phyloP scores from a whole-genome alignment of 495 filamentous ascomycete genomes.

The Friedmanniomyces simplex region DNA sequence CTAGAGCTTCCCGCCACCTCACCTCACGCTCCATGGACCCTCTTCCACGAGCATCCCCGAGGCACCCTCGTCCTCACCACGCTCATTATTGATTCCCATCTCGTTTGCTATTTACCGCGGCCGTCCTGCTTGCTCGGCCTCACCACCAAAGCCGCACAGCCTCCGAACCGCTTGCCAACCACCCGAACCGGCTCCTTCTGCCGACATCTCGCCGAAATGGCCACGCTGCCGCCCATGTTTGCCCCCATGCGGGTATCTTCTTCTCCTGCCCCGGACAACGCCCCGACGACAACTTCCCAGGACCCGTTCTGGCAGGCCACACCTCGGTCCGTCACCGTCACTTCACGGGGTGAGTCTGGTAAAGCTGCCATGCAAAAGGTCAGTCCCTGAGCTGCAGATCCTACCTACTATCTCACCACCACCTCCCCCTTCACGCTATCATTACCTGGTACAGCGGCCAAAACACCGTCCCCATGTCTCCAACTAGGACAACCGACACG shows the following conservation, averaged over 20 bases:
- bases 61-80: too few species aligned
- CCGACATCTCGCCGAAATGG: not conserved
- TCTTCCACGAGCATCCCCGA: too few species aligned
- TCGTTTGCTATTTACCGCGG: not conserved
- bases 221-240: not conserved
- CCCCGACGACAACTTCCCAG: not conserved
- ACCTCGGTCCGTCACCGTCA: not conserved
- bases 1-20: too few species aligned
- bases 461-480: too few species aligned
- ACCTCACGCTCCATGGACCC: too few species aligned
- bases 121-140: not conserved
- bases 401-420: not conserved
- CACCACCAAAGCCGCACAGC: not conserved
- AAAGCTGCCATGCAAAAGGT: constrained; percentile 1
- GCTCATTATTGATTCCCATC: not conserved
- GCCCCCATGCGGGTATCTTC: not conserved
- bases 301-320: constrained; percentile 17
- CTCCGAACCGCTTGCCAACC: not conserved
- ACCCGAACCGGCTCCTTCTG: not conserved
- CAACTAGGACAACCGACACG: too few species aligned
- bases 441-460: not conserved
- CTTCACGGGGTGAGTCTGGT: not conserved
- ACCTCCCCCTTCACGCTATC: not conserved
- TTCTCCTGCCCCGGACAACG: not conserved
- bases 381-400: not conserved